These are phyloP conservation scores for Hyaloscypha hepaticicola DNA, from an alignment of 495 filamentous ascomycete genomes.

Conservation along the genomic window DNA sequence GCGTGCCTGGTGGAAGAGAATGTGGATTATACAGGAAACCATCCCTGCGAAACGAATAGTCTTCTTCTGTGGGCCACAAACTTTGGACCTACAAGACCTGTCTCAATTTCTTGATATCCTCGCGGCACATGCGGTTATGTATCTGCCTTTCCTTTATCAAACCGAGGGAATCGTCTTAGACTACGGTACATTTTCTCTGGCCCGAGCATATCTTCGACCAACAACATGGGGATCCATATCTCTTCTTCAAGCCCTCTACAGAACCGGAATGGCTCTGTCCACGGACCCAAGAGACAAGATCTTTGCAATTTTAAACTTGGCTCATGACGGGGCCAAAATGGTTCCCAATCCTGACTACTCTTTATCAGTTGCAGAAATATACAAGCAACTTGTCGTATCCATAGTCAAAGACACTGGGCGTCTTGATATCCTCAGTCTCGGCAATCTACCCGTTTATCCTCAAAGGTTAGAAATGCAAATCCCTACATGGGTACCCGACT, in stretches of 20 bases:
- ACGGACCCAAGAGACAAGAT: slow-evolving; percentile 13
- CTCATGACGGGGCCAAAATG: neutral
- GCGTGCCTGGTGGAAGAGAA: neutral
- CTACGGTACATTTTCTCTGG: neutral
- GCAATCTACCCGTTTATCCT: neutral
- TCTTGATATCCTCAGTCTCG: neutral
- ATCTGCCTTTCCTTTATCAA: neutral
- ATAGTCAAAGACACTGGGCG: neutral
- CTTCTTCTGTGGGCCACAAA: neutral
- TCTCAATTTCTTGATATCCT: neutral
- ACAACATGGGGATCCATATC: neutral
- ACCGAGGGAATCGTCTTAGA: neutral
- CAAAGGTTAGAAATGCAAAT: neutral
- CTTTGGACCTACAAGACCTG: neutral
- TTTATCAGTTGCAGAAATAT: neutral
- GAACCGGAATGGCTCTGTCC: neutral
- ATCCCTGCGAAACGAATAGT: neutral
- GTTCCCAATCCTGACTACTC: neutral
- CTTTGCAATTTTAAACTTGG: slow-evolving; percentile 15
- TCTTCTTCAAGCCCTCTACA: neutral
- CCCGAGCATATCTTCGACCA: slow-evolving; percentile 1
- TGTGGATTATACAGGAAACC: slow-evolving; percentile 4
- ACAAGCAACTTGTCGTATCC: neutral
- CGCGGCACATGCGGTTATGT: neutral
- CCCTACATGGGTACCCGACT: neutral